Evolutionary conservation across 108 stramenopile species (phyloP), one percentile per base, ranked within the genome.

Genomic region (Fragilaria crotonensis): DNA sequence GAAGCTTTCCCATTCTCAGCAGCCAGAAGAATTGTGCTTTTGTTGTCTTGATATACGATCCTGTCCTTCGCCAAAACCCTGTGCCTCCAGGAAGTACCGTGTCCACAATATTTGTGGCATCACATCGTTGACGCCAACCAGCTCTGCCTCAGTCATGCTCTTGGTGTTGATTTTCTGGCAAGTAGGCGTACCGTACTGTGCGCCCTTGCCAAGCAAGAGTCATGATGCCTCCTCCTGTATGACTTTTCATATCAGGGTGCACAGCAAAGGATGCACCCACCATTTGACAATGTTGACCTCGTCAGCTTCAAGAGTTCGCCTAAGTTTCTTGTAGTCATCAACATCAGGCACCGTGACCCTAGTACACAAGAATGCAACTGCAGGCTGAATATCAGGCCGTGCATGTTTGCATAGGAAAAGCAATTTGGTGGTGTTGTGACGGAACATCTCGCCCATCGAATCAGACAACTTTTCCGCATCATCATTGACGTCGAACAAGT

Each of bases 261-360:
- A 73, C 70, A 21, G 69, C 73, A 52, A 54, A 72, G 25, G 67
- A 61, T 84, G 78, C 4, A 84, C 60, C 57, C 59, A 77, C 73
- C 75, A 80, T 25, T 67, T 57, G 17, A 71, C 29, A 21, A 69
- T 30, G 0, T 52, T 52, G 4, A 46, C n/a, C 4, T 32, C 28
- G 28, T 62, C 57, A 2, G 45, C 55, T 28, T 30, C 55, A 0
- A 76, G 47, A 0, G 47, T 47, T 11, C 71, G 18, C 21, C 27
- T 21, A 22, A 80, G 23, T 52, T 75, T 80, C 19, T 54, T 47
- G 60, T 63, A 75, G 36, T 75, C 78, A 45, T 68, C 60, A 3
- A 59, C 50, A 3, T 55, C 59, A 17, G 74, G 68, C 32, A 50
- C 57, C 17, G 27, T 50, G 1, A 75, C 70, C 51, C 70, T 45